These are phyloP conservation scores for Leucosporidium creatinivorum DNA, from an alignment of 768 basidiomycete genomes.

Conservation along the genomic window DNA sequence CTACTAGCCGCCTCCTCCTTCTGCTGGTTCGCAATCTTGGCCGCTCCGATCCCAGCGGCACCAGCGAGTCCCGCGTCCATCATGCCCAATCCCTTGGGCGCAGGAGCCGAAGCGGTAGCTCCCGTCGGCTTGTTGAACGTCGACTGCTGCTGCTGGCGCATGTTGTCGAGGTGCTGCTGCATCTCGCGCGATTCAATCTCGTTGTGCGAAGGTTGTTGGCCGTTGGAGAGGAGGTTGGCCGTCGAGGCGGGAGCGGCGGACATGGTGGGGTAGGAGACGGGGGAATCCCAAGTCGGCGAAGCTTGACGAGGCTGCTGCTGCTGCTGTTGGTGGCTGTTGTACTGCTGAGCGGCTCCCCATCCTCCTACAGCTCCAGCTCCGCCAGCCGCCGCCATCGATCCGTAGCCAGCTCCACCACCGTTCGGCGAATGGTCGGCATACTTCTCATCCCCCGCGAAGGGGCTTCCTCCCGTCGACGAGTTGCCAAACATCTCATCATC, in stretches of 20 bases:
- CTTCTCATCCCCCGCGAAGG: constrained; percentile 5
- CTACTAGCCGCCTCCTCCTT: background rate
- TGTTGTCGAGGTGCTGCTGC: constrained; percentile 22
- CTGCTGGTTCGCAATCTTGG: background rate
- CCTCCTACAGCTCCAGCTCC: background rate
- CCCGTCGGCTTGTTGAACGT: background rate
- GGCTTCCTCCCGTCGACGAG: constrained; percentile 6
- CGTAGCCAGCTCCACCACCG: constrained; percentile 7
- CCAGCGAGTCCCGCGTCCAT: no score
- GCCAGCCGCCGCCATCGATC: background rate
- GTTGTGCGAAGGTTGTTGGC: background rate
- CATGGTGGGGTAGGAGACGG: background rate
- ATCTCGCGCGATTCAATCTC: constrained; percentile 26
- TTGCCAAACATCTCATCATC: constrained; percentile 3
- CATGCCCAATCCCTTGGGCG: background rate
- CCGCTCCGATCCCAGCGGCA: no score
- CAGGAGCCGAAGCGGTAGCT: background rate
- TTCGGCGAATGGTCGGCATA: background rate
- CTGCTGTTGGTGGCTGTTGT: constrained; percentile 1
- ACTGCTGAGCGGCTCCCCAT: background rate
- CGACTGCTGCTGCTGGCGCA: background rate
- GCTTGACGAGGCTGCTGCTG: background rate
- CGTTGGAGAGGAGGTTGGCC: no score
- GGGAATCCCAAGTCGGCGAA: background rate
- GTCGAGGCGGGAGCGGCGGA: no score